These are phyloP conservation scores for Penicillium sp. DNA, from an alignment of 2,329 filamentous ascomycete genomes.

Conservation along the genomic window DNA sequence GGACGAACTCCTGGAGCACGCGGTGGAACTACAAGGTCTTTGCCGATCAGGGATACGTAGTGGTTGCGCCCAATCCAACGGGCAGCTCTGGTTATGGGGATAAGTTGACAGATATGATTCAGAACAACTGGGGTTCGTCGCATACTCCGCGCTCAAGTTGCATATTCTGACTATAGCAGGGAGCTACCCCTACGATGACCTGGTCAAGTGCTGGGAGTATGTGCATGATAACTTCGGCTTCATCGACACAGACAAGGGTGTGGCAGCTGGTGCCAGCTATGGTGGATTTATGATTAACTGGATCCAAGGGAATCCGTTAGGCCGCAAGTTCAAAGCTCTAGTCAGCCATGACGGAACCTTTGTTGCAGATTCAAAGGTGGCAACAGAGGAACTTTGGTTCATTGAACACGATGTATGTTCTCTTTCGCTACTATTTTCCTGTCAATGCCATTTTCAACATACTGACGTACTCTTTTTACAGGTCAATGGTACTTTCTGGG, in stretches of 20 bases:
- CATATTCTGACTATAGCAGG: slow-evolving; percentile 15
- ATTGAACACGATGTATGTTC: slow-evolving; percentile 45
- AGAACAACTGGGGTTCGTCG: slow-evolving; percentile 67
- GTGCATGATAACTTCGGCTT: slow-evolving; percentile 48
- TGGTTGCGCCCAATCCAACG: slow-evolving; percentile 77
- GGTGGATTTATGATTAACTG: slow-evolving; percentile 61
- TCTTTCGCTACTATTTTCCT: neutral
- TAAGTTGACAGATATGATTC: slow-evolving; percentile 71
- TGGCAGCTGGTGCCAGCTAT: slow-evolving; percentile 43
- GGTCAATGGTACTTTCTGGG: slow-evolving; percentile 52
- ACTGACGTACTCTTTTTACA: slow-evolving; percentile 21
- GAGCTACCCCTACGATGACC: slow-evolving; percentile 68
- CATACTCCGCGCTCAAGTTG: too few relatives aligned
- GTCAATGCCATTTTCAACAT: slow-evolving; percentile 4
- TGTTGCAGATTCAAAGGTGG: slow-evolving; percentile 54
- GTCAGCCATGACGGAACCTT: slow-evolving; percentile 88
- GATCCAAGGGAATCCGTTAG: slow-evolving; percentile 83
- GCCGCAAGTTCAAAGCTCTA: slow-evolving; percentile 79
- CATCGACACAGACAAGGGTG: slow-evolving; percentile 39
- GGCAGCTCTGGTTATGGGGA: slow-evolving; percentile 82
- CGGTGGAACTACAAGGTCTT: slow-evolving; percentile 85
- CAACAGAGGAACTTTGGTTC: slow-evolving; percentile 54
- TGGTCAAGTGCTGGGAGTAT: slow-evolving; percentile 74
- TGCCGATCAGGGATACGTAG: slow-evolving; percentile 83
- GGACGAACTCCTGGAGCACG: slow-evolving; percentile 72